phyloP scores from a whole-genome alignment of 2,329 filamentous ascomycete species.

The Penicillium aurantiogriseum region DNA sequence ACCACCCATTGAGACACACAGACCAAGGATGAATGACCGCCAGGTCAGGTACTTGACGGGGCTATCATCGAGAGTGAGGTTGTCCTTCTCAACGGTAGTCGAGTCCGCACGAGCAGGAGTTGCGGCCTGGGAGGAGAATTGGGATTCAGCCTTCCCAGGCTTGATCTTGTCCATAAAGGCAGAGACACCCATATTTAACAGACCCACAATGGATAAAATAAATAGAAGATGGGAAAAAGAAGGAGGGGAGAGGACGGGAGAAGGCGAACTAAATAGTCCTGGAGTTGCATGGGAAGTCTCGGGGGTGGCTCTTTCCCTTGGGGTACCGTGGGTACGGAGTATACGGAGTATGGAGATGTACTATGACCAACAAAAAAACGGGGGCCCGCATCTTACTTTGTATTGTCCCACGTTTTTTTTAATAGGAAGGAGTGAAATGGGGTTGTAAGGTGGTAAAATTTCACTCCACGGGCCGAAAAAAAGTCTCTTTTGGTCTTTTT shows the following conservation, averaged over 20 bases:
- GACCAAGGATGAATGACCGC: conserved; percentile 44
- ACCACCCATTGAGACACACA: conserved; percentile 50
- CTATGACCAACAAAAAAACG: conserved; percentile 21
- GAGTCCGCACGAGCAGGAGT: conserved; percentile 36
- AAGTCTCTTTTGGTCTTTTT: not conserved
- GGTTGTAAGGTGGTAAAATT: conserved; percentile 23
- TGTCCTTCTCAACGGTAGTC: conserved; percentile 32
- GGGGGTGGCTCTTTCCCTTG: conserved; percentile 16
- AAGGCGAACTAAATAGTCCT: conserved; percentile 27
- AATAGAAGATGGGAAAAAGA: conserved; percentile 1
- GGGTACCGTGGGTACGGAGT: conserved; percentile 17
- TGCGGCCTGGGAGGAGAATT: conserved; percentile 35
- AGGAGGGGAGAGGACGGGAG: conserved; percentile 11
- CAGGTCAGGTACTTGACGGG: conserved; percentile 45
- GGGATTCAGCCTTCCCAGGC: conserved; percentile 26
- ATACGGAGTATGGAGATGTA: not conserved
- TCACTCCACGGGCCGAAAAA: conserved; percentile 24
- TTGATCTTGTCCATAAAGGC: conserved; percentile 33
- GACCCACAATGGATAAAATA: conserved; percentile 2
- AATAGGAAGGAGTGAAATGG: not conserved
- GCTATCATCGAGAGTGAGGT: conserved; percentile 39
- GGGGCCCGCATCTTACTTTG: conserved; percentile 32
- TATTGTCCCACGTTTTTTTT: conserved; percentile 25
- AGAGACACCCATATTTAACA: conserved; percentile 30
- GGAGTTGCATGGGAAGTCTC: not conserved